Conservation (phyloP, 2,329 filamentous ascomycete genomes). For the Pestalotiopsis sp. region DNA sequence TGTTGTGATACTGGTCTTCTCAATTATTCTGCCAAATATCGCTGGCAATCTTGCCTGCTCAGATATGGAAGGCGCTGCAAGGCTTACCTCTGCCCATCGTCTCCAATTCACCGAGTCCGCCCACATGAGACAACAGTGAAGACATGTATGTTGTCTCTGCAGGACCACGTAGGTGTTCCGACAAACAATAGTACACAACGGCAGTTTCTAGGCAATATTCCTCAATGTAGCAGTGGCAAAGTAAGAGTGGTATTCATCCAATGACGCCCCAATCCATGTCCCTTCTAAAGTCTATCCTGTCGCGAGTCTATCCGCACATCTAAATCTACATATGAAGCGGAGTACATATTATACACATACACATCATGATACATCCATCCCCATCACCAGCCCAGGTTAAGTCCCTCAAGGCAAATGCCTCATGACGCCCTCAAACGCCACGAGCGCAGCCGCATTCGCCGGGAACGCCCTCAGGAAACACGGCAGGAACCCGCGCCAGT, state of each 20-base stretch:
- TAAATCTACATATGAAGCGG: background rate
- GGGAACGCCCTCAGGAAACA: constrained; percentile 95
- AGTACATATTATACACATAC: constrained; percentile 44
- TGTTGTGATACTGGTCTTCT: background rate
- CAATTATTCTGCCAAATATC: background rate
- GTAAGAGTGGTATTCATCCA: background rate
- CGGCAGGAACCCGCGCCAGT: constrained; percentile 91
- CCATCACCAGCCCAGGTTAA: background rate
- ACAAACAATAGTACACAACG: too few relatives aligned
- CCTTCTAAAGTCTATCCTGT: background rate
- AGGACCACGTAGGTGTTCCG: too few relatives aligned
- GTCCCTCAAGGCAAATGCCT: constrained; percentile 54
- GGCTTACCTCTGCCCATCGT: background rate
- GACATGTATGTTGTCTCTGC: background rate
- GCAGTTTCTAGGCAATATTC: too few relatives aligned
- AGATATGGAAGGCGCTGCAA: background rate
- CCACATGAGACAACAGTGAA: background rate
- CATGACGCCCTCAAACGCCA: constrained; percentile 94
- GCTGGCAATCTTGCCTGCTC: too few relatives aligned
- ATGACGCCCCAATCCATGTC: constrained; percentile 1
- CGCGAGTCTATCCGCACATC: constrained; percentile 3
- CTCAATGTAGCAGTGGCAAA: background rate
- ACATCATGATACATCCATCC: constrained; percentile 79
- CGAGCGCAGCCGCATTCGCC: constrained; percentile 89
- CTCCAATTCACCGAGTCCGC: background rate